Conservation (phyloP, 768 basidiomycete species). For the Thelephora ganbajun region DNA sequence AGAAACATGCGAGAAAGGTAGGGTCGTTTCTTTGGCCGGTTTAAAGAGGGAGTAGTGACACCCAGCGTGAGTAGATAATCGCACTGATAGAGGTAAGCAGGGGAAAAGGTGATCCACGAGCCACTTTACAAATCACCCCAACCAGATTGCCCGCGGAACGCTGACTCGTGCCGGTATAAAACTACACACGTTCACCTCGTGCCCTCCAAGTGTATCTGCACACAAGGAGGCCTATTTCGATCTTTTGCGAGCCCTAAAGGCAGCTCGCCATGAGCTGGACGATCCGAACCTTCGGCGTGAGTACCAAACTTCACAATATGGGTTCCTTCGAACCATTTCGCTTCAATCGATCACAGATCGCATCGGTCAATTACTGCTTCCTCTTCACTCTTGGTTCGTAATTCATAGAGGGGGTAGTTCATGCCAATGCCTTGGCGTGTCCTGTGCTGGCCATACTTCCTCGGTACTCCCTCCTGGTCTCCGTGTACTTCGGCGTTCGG, state of each 20-base stretch:
- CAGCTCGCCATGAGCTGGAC: conserved; percentile 2
- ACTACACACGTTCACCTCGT: conserved; percentile 31
- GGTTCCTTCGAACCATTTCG: not conserved
- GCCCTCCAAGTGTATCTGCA: conserved; percentile 22
- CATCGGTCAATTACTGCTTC: conserved; percentile 19
- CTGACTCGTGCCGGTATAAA: conserved; percentile 27
- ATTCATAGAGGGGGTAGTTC: conserved; percentile 19
- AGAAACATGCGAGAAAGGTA: not conserved
- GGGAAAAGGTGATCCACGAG: not conserved
- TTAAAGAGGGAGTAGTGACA: not conserved
- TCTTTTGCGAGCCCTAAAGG: conserved; percentile 19
- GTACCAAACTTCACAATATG: not conserved
- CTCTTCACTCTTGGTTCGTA: conserved; percentile 18
- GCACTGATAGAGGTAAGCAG: conserved; percentile 34
- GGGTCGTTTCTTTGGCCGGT: not conserved
- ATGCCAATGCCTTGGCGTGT: conserved; percentile 20
- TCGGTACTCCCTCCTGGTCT: not conserved
- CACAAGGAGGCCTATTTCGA: conserved; percentile 37
- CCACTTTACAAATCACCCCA: conserved; percentile 4
- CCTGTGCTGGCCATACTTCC: conserved; percentile 4
- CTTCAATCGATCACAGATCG: conserved; percentile 13
- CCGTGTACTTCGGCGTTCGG: not conserved
- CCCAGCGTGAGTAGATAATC: conserved; percentile 23
- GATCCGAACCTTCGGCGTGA: conserved; percentile 6
- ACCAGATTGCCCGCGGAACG: conserved; percentile 33